Evolutionary conservation across 192 early-diverging fungal genomes (phyloP).

Genomic region (Thamnidium elegans): DNA sequence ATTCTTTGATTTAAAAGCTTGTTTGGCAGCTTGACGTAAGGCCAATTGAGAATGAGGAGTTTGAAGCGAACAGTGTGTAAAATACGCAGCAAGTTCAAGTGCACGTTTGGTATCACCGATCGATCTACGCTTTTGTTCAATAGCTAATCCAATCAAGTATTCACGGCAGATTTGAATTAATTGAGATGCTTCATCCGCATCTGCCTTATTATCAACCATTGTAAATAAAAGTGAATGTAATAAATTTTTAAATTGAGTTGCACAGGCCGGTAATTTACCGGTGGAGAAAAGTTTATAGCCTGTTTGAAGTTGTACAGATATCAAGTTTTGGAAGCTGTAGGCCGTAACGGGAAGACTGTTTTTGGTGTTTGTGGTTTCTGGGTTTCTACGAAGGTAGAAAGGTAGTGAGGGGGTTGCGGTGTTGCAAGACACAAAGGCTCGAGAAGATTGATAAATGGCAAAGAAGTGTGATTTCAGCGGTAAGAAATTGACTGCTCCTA

Average conservation of each 20-base stretch:
- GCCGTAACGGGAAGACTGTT: constrained; percentile 58
- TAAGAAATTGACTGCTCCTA: constrained; percentile 87
- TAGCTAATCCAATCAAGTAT: constrained; percentile 86
- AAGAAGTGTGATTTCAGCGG: constrained; percentile 88
- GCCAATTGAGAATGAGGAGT: constrained; percentile 84
- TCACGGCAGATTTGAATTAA: constrained; percentile 81
- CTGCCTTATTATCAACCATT: constrained; percentile 58
- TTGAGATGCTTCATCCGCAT: constrained; percentile 73
- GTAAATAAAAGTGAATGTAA: constrained; percentile 80
- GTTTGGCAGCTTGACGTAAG: constrained; percentile 81
- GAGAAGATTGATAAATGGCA: constrained; percentile 78
- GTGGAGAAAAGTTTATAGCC: constrained; percentile 77
- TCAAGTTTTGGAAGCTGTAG: constrained; percentile 54
- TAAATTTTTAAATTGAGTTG: constrained; percentile 69
- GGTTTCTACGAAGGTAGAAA: constrained; percentile 68
- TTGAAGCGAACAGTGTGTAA: constrained; percentile 90
- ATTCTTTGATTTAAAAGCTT: constrained; percentile 80
- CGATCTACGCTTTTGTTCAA: constrained; percentile 77
- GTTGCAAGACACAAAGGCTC: constrained; percentile 57
- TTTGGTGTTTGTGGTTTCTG: constrained; percentile 48
- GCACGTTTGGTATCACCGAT: constrained; percentile 58
- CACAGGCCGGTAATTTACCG: constrained; percentile 81
- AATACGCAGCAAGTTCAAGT: constrained; percentile 94
- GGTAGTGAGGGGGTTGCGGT: constrained; percentile 58
- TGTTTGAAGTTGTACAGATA: constrained; percentile 73